phyloP scores from a whole-genome alignment of 2,329 filamentous ascomycete genomes.

The Botryotinia convoluta region DNA sequence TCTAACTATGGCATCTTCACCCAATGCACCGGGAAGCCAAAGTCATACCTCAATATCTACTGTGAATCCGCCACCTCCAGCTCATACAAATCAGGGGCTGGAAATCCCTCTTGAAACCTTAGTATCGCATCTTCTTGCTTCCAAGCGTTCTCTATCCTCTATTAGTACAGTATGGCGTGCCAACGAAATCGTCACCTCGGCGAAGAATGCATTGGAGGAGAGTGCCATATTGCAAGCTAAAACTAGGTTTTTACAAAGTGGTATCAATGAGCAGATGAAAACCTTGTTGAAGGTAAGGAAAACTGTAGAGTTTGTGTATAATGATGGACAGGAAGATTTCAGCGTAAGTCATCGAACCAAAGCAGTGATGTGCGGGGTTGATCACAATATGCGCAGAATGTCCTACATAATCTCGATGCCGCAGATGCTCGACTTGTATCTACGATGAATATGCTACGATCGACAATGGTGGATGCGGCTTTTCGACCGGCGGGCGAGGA shows the following conservation, averaged over 20 bases:
- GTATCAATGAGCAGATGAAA: constrained; percentile 55
- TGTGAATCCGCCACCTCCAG: constrained; percentile 28
- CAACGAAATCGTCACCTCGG: constrained; percentile 77
- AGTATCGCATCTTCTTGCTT: constrained; percentile 78
- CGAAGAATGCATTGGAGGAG: constrained; percentile 74
- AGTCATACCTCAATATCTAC: constrained; percentile 34
- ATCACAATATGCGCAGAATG: constrained; percentile 40
- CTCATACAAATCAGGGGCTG: constrained; percentile 26
- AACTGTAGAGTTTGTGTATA: constrained; percentile 54
- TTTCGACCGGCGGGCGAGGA: constrained; percentile 59
- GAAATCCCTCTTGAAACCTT: constrained; percentile 65
- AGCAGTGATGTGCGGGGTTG: constrained; percentile 11
- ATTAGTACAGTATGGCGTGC: constrained; percentile 81
- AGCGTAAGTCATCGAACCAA: constrained; percentile 32
- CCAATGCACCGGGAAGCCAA: constrained; percentile 20
- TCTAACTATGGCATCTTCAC: constrained; percentile 14
- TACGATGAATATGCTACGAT: constrained; percentile 63
- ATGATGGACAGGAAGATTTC: constrained; percentile 59
- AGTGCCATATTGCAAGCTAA: constrained; percentile 70
- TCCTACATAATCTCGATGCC: constrained; percentile 64
- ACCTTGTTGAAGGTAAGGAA: constrained; percentile 52
- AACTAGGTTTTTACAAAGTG: constrained; percentile 63
- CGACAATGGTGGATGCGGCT: constrained; percentile 61
- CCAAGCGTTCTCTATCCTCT: constrained; percentile 83
- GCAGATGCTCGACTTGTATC: constrained; percentile 62